Percentiles rank a stretch among this genome's conserved stretches.
Evolutionary conservation across 306 rosid species (phyloP).

Genomic region (Cucumis melo): DNA sequence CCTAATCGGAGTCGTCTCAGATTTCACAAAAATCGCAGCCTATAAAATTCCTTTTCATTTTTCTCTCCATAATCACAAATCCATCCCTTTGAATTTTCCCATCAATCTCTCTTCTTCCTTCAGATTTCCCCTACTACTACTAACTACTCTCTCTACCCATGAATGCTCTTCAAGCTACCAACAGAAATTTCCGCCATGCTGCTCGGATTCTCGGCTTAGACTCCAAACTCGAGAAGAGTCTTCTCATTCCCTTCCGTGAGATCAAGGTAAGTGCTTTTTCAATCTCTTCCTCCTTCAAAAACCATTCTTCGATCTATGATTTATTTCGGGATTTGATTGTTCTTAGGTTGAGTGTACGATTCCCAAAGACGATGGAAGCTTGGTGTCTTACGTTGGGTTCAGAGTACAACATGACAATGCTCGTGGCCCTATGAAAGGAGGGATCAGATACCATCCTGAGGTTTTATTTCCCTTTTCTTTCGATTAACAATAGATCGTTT

Average conservation of each 20-base stretch:
- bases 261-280: slow-evolving; percentile 24
- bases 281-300: too few species aligned
- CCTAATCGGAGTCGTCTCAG: not conserved
- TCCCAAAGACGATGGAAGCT: slow-evolving; percentile 54
- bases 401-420: slow-evolving; percentile 69
- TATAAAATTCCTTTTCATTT: not conserved
- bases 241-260: slow-evolving; percentile 52
- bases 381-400: slow-evolving; percentile 48
- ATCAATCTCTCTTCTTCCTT: not conserved
- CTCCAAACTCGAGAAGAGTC: slow-evolving; percentile 47
- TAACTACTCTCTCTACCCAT: not conserved
- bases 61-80: too few species aligned
- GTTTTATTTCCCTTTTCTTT: slow-evolving; percentile 8
- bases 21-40: not conserved
- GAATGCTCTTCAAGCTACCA: slow-evolving; percentile 61
- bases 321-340: not conserved
- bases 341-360: slow-evolving; percentile 62
- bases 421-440: slow-evolving; percentile 77
- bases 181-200: slow-evolving; percentile 44
- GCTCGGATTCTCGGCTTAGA: slow-evolving; percentile 47
- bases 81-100: too few species aligned
- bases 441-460: slow-evolving; percentile 67
- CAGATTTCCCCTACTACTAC: not conserved
- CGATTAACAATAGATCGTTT: not conserved
- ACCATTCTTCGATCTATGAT: not conserved